These are phyloP conservation scores for Zasmidium angulare DNA, from an alignment of 2,329 filamentous ascomycete genomes.

Conservation along the genomic window DNA sequence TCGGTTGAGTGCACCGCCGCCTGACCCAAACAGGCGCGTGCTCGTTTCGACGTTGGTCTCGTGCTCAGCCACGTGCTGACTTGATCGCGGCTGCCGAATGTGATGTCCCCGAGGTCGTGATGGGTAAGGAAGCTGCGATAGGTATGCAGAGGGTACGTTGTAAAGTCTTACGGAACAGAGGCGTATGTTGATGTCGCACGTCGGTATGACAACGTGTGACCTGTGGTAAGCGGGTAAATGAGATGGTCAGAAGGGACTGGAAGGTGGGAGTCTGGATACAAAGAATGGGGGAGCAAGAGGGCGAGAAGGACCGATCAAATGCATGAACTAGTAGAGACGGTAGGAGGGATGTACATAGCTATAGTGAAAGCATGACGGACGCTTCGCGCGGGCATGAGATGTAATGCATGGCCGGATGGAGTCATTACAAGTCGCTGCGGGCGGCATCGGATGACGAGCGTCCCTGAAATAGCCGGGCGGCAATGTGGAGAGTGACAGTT, in stretches of 20 bases:
- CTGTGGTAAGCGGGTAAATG: not conserved
- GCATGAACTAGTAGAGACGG: not conserved
- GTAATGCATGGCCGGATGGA: slow-evolving; percentile 1
- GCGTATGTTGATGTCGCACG: not conserved
- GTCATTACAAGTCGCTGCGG: not conserved
- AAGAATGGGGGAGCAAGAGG: not conserved
- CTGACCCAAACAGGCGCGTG: slow-evolving; percentile 9
- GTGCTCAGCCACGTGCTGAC: slow-evolving; percentile 24
- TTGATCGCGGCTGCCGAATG: not conserved
- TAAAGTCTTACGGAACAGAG: too few species aligned
- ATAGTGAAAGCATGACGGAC: not conserved
- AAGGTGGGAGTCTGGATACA: not conserved
- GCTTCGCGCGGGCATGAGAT: slow-evolving; percentile 1
- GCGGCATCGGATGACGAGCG: not conserved
- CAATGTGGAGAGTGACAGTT: too few species aligned
- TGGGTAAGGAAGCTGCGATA: not conserved
- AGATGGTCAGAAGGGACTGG: not conserved
- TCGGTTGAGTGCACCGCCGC: not conserved
- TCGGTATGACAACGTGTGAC: not conserved
- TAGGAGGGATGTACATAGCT: too few species aligned
- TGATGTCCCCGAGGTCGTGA: not conserved
- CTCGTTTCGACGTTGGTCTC: slow-evolving; percentile 13
- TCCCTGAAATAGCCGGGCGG: not conserved
- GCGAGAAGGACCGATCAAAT: not conserved
- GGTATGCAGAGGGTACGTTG: not conserved